Evolutionary conservation across 768 basidiomycete species (phyloP).

Genomic region (Lyophyllum shimeji): DNA sequence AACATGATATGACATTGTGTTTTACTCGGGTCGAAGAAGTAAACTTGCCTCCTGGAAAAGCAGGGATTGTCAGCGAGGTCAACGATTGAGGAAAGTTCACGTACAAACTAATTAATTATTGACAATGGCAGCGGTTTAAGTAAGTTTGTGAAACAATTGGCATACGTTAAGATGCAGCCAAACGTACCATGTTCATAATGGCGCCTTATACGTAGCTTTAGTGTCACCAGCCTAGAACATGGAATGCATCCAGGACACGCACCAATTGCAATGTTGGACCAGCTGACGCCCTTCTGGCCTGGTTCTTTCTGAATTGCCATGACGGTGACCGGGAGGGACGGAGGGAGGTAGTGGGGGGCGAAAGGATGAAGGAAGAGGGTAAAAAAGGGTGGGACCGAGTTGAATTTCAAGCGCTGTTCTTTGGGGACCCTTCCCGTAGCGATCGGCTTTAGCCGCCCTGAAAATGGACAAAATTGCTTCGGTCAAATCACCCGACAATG

Average conservation of each 20-base stretch:
- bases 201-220: conserved; percentile 54
- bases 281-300: conserved; percentile 88
- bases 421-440: conserved; percentile 22
- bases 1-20: conserved; percentile 6
- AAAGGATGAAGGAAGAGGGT: conserved; percentile 19
- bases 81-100: conserved; percentile 26
- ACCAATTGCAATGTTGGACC: conserved; percentile 97
- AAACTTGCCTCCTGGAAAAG: conserved; percentile 67
- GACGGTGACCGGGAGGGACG: conserved; percentile 21
- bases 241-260: conserved; percentile 29
- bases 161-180: conserved; percentile 1
- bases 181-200: conserved; percentile 95
- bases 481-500: background rate
- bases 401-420: conserved; percentile 10
- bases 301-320: conserved; percentile 88
- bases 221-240: conserved; percentile 18
- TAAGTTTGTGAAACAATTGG: background rate
- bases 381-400: conserved; percentile 10
- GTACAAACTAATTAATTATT: conserved; percentile 45
- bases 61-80: background rate
- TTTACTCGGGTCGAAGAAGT: background rate
- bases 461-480: background rate
- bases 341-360: conserved; percentile 22
- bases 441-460: conserved; percentile 34
- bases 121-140: background rate